Base-by-base conservation (phyloP, 192 early-diverging fungal species). In the Irineochytrium annulatum region DNA sequence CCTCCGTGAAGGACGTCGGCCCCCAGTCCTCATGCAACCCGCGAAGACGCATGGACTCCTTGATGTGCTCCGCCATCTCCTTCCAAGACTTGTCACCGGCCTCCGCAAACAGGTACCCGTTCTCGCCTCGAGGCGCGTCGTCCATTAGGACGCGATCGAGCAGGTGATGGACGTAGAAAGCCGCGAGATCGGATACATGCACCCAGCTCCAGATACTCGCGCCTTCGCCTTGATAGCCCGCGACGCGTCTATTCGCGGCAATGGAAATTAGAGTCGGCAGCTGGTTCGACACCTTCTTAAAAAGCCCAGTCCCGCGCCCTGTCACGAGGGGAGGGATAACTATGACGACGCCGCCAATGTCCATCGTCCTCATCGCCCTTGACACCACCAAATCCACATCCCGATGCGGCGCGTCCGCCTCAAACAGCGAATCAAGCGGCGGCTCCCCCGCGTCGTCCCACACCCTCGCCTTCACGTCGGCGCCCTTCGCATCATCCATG, bases 261-360 rank as follows among this genome's bases (percentile, higher is more conserved):
- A 43, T 52, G 16, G 34, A 0, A 60, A 72, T 68, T 19, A 63
- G 46, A 3, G 32, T 29, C 8, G 71, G 71, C 14, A 72, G 49
- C 44, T 72, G 71, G n/a, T 20, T 39, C 2, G 71, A 73, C 14
- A 37, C 26, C 27, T 17, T 55, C 35, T 73, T 73, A 58, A 60
- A 60, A 2, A 33, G 17, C 3, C 65, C 64, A 6, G 59, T 46
- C 1, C 56, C 59, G 26, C 55, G 28, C 13, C 65, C 71, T 34
- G 63, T 69, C 32, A 73, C 68, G 29, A 63, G 35, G 24, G 66
- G 62, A 3, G 71, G 71, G n/a, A 57, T 39, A 0, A 73, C 52
- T 30, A 68, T 73, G 17, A 53, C 52, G 1, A 54, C 57, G 14
- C 27, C 24, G 0, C 32, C 35, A 8, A 14, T 37, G 27, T 14